phyloP scores from a whole-genome alignment of 192 early-diverging fungal genomes.

The Linnemannia elongata region DNA sequence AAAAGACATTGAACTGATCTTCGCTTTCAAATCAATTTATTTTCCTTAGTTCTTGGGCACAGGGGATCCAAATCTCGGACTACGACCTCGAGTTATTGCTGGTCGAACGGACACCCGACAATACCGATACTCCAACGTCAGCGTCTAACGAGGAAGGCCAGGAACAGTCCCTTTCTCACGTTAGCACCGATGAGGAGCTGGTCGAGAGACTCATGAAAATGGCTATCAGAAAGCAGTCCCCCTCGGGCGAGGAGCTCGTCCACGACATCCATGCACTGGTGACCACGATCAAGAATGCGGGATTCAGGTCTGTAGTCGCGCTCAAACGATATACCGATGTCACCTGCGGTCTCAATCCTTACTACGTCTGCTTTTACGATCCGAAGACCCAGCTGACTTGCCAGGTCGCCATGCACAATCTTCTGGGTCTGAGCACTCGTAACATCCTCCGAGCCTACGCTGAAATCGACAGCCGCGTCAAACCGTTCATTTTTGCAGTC shows the following conservation, averaged over 20 bases:
- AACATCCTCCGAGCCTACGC: not conserved
- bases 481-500: not conserved
- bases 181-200: too few relatives aligned
- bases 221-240: not conserved
- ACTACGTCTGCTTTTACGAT: slow-evolving; percentile 6
- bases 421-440: not conserved
- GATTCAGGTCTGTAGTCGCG: not conserved
- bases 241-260: not conserved
- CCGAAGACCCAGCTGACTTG: not conserved
- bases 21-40: not conserved
- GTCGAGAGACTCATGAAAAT: too few relatives aligned
- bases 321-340: not conserved
- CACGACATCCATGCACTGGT: not conserved
- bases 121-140: too few relatives aligned
- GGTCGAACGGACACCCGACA: not conserved
- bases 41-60: not conserved
- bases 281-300: not conserved
- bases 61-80: slow-evolving; percentile 4
- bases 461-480: not conserved
- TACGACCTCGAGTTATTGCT: not conserved
- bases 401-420: not conserved
- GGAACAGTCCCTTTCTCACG: too few relatives aligned
- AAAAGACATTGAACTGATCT: too few relatives aligned
- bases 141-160: too few relatives aligned
- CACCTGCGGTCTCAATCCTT: not conserved